Evolutionary conservation across 2,329 filamentous ascomycete genomes (phyloP).

Genomic region (Aureobasidium sp.): DNA sequence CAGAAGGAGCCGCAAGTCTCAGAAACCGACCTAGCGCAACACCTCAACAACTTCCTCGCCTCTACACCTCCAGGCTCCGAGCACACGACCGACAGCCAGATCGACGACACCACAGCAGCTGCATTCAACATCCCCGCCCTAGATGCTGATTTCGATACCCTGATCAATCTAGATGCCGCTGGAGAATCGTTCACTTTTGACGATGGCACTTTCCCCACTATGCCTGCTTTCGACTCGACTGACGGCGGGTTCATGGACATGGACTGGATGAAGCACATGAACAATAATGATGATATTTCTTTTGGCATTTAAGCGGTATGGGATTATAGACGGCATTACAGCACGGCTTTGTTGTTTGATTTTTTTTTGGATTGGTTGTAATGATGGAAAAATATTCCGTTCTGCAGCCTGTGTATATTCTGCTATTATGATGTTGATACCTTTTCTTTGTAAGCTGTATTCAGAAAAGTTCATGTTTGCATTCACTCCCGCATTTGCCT

Average conservation of each 20-base stretch:
- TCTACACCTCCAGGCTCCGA: slow-evolving; percentile 40
- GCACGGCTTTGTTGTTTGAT: not conserved
- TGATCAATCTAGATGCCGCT: slow-evolving; percentile 32
- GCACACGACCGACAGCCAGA: slow-evolving; percentile 16
- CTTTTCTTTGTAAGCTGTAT: not conserved
- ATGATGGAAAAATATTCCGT: too few relatives aligned
- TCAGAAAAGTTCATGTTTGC: too few relatives aligned
- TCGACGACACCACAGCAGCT: slow-evolving; percentile 2
- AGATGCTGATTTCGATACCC: slow-evolving; percentile 31
- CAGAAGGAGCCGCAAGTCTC: slow-evolving; percentile 21
- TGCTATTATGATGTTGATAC: not conserved
- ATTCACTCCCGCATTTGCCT: too few relatives aligned
- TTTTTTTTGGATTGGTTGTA: not conserved
- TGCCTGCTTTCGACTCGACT: slow-evolving; percentile 17
- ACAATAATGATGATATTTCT: slow-evolving; percentile 9
- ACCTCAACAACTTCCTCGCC: slow-evolving; percentile 44
- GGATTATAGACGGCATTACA: not conserved
- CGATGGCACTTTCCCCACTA: slow-evolving; percentile 26
- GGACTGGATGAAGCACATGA: slow-evolving; percentile 31
- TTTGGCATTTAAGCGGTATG: slow-evolving; percentile 6
- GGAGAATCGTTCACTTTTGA: slow-evolving; percentile 29
- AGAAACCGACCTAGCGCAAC: slow-evolving; percentile 42
- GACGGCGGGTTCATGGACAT: slow-evolving; percentile 23
- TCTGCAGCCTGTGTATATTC: too few relatives aligned
- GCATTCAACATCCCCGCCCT: slow-evolving; percentile 21